Evolutionary conservation across 495 filamentous ascomycete species (phyloP), one percentile per base, ranked within the genome.

Genomic region (Penicillium salamii): DNA sequence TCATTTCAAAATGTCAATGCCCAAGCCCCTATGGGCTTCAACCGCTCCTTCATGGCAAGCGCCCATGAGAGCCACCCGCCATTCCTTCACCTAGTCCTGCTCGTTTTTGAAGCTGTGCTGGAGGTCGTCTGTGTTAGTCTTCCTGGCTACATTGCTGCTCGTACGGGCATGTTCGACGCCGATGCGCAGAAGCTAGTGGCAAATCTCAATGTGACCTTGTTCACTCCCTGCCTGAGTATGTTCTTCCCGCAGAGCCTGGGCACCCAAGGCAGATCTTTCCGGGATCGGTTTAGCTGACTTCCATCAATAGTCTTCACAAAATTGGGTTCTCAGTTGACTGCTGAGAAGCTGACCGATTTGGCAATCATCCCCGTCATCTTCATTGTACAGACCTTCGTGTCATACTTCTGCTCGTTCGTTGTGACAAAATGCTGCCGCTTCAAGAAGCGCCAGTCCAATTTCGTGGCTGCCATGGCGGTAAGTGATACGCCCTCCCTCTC

Each of bases 221-320:
- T 98, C 65, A 98, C 93, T 33, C 93, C 93, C 46, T 97, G 95
- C 61, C 82, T 98, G 53, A 95, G 90, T 96, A 85, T 52, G 89
- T 32, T 13, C 34, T 14, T 32, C 31, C 26, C 9, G 29, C 21
- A 9, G 31, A 20, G 21, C 33, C 34, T 11, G 21, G n/a, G 23
- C 20, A 13, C 5, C 12, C n/a, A n/a, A 17, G 9, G 14, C 12
- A 34, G 8, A n/a, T 31, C 11, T 20, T 44, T 26, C 38, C 35
- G 12, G 8, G 31, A 17, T 41, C 21, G 5, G 44, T 15, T 42
- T 48, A 15, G 18, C 28, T 42, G 41, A 56, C 33, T 33, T 14
- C 46, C n/a, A 26, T 17, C 15, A 52, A 40, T 54, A 96, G 91
- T 98, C 64, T 98, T 97, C 74, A 96, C 88, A 21, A 98, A 97